A percentile compares a stretch with the other conserved stretches of the same genome.
Conservation (phyloP, 305 asterid genomes). For the Fraxinus paxiana region DNA sequence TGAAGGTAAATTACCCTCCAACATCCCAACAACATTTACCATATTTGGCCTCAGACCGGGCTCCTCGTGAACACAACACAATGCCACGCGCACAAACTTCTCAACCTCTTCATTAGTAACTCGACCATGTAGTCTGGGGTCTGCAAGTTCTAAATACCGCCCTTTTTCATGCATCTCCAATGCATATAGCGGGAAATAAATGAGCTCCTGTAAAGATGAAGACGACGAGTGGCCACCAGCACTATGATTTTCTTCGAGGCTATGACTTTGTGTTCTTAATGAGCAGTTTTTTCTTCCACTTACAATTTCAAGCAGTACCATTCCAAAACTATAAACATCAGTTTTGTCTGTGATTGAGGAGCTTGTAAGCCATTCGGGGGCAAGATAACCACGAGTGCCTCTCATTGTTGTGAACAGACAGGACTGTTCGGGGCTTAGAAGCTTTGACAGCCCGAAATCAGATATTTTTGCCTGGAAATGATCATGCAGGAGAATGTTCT, state of each 20-base stretch:
- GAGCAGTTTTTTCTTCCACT: slow-evolving; percentile 55
- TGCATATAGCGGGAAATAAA: slow-evolving; percentile 49
- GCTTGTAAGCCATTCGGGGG: slow-evolving; percentile 70
- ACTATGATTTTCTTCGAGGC: slow-evolving; percentile 17
- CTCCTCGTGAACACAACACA: slow-evolving; percentile 65
- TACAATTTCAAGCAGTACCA: slow-evolving; percentile 58
- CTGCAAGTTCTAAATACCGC: slow-evolving; percentile 50
- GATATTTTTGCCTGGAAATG: slow-evolving; percentile 51
- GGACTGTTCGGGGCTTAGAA: slow-evolving; percentile 44
- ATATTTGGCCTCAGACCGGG: slow-evolving; percentile 49
- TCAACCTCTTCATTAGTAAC: slow-evolving; percentile 41
- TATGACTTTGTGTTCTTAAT: slow-evolving; percentile 15
- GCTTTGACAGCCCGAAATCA: slow-evolving; percentile 63
- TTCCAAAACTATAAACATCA: slow-evolving; percentile 60
- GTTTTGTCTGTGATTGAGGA: slow-evolving; percentile 55
- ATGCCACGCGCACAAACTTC: slow-evolving; percentile 46
- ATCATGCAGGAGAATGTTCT: slow-evolving; percentile 54
- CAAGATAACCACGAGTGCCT: slow-evolving; percentile 65
- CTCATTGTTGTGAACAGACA: slow-evolving; percentile 54
- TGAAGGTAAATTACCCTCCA: slow-evolving; percentile 40
- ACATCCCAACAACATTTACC: slow-evolving; percentile 52
- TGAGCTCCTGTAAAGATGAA: slow-evolving; percentile 12
- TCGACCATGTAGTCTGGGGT: slow-evolving; percentile 36
- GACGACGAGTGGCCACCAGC: neutral
- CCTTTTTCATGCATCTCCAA: slow-evolving; percentile 54